A percentile compares a stretch with the other conserved stretches of the same genome.
Conservation (phyloP, 1,284 basidiomycete species). For the Exobasidium cylindrosporum region DNA sequence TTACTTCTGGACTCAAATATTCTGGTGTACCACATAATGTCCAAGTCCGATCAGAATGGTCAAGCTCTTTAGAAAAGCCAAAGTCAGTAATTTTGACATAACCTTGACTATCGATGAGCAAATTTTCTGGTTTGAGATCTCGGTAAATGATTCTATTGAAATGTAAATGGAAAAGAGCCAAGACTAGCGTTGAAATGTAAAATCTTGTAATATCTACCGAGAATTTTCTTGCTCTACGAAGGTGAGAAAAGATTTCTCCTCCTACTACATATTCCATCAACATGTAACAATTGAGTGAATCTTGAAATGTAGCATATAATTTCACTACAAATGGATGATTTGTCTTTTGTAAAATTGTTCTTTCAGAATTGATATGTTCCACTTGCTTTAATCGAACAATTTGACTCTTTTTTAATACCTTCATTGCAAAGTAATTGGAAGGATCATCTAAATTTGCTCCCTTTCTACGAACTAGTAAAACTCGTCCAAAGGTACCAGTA, state of each 20-base stretch:
- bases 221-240: slow-evolving; percentile 57
- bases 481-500: slow-evolving; percentile 48
- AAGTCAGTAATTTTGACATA: slow-evolving; percentile 59
- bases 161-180: slow-evolving; percentile 57
- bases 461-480: slow-evolving; percentile 36
- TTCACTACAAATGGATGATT: slow-evolving; percentile 52
- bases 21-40: slow-evolving; percentile 59
- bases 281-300: slow-evolving; percentile 62
- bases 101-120: slow-evolving; percentile 58
- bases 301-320: slow-evolving; percentile 50
- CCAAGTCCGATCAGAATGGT: slow-evolving; percentile 56
- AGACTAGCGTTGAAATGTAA: slow-evolving; percentile 60
- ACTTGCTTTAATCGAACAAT: slow-evolving; percentile 62
- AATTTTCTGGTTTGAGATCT: slow-evolving; percentile 61
- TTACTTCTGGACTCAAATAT: slow-evolving; percentile 27
- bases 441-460: slow-evolving; percentile 18
- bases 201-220: slow-evolving; percentile 61
- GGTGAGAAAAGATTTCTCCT: slow-evolving; percentile 61
- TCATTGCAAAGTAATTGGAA: slow-evolving; percentile 58
- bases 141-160: slow-evolving; percentile 58
- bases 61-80: slow-evolving; percentile 60
- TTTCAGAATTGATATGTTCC: slow-evolving; percentile 62
- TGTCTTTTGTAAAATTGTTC: slow-evolving; percentile 56
- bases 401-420: slow-evolving; percentile 61
- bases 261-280: slow-evolving; percentile 61